Percentiles rank a stretch among this genome's conserved stretches.
These are phyloP conservation scores for Botryosphaeria dothidea DNA, from an alignment of 2,329 filamentous ascomycete genomes.

Conservation along the genomic window DNA sequence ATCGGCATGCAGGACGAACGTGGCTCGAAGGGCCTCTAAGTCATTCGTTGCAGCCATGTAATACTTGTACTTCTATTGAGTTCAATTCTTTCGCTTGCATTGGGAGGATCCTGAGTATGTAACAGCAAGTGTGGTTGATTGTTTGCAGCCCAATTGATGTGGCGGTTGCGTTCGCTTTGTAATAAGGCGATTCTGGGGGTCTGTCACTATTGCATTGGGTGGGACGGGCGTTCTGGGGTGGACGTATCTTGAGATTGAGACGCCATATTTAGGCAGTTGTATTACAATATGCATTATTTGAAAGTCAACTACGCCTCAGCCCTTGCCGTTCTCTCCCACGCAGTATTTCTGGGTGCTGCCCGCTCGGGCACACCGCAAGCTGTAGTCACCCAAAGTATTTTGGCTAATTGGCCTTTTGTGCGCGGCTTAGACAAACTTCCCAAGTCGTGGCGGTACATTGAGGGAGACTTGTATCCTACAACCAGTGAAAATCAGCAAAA, in stretches of 20 bases:
- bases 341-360: too few relatives aligned
- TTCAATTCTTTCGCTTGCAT: background rate
- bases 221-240: background rate
- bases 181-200: background rate
- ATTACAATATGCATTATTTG: background rate
- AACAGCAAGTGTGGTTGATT: background rate
- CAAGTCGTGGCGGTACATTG: too few relatives aligned
- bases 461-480: too few relatives aligned
- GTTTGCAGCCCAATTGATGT: background rate
- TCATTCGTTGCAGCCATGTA: background rate
- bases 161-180: background rate
- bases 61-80: background rate
- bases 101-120: background rate
- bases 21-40: conserved; percentile 42
- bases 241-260: background rate
- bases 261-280: background rate
- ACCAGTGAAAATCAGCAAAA: too few relatives aligned
- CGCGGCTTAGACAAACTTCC: too few relatives aligned
- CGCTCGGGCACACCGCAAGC: too few relatives aligned
- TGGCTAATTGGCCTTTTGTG: too few relatives aligned
- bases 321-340: too few relatives aligned
- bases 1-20: conserved; percentile 56
- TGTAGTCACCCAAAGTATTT: too few relatives aligned
- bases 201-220: background rate
- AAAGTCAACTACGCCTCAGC: background rate